Base-by-base conservation (phyloP, 2,329 filamentous ascomycete species). In the Sclerotinia trifoliorum region DNA sequence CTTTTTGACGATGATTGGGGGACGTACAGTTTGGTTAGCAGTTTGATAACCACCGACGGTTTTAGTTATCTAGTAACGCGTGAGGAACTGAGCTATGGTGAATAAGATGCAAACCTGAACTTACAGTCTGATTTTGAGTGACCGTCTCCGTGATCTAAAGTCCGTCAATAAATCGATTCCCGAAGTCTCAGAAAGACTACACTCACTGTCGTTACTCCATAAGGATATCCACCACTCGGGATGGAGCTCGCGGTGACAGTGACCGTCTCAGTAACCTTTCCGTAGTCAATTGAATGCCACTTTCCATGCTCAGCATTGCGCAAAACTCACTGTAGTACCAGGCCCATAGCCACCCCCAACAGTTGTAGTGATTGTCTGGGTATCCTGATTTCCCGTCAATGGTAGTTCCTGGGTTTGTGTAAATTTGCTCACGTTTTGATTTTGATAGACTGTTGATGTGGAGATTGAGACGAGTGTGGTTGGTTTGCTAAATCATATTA, bases 41-140 rank as follows among this genome's bases (percentile, higher is more conserved):
- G 39, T 66, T n/a, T 7, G 13, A 44, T 51, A 60, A 35, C 44
- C 44, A 13, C 32, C 42, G 21, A 66, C 42, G 7, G 63, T 66
- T 66, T 44, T 35, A 8, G 63, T 66, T 39, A 66, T 49, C 63
- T 48, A 15, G 4, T 8, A 42, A 5, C 21, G 6, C 15, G 21
- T 35, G 6, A 58, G 26, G 13, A 49, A 5, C 13, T 7, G 19
- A 21, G 10, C 5, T 17, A 35, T 35, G 7, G 21, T 7, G 10
- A 21, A 21, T 51, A 2, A 0, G 13, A 39, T 5, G 17, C 6
- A n/a, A 26, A 26, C 8, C 21, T 7, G 10, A 26, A 39, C 63
- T 66, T 48, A 60, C 63, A 17, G 52, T 66, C 39, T 66, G 52
- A 26, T 60, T 60, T 19, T 66, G 44, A 44, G 56, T 58, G 8